Conservation (phyloP, 768 basidiomycete species). For the Lactarius psammicola region DNA sequence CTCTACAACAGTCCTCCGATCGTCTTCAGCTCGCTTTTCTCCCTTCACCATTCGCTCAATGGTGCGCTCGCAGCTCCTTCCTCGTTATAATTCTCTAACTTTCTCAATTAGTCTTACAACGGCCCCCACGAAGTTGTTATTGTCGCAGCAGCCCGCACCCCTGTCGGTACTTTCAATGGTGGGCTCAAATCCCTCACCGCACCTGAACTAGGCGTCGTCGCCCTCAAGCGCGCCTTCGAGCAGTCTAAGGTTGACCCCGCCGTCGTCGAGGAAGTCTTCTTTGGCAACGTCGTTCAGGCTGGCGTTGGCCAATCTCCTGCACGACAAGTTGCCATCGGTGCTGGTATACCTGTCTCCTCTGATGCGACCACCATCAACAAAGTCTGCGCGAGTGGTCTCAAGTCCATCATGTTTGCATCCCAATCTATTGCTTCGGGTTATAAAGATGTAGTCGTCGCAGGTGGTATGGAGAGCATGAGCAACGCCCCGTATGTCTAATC, state of each 20-base stretch:
- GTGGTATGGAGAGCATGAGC: conserved; percentile 99
- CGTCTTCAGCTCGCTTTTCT: conserved; percentile 36
- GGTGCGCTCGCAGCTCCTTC: conserved; percentile 27
- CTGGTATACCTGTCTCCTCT: conserved; percentile 80
- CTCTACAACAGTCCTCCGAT: conserved; percentile 43
- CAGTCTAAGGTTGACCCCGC: conserved; percentile 77
- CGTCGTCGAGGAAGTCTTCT: conserved; percentile 91
- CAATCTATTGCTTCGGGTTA: conserved; percentile 89
- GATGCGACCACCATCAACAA: conserved; percentile 99
- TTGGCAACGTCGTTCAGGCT: conserved; percentile 97
- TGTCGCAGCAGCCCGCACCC: conserved; percentile 90
- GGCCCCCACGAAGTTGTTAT: conserved; percentile 83
- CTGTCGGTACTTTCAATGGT: conserved; percentile 91
- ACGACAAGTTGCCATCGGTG: conserved; percentile 88
- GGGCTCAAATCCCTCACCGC: conserved; percentile 85
- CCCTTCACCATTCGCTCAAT: conserved; percentile 33
- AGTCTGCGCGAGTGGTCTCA: conserved; percentile 97
- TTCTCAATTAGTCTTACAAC: conserved; percentile 34
- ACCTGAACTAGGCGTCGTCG: conserved; percentile 83
- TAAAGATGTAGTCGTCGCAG: conserved; percentile 83
- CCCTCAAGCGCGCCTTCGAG: conserved; percentile 87
- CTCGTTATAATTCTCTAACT: conserved; percentile 1
- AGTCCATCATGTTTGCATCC: conserved; percentile 90
- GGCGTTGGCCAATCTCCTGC: conserved; percentile 98
- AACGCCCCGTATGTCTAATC: conserved; percentile 82